Evolutionary conservation across 1,139 yeast genomes (phyloP).

Genomic region (Saccharomycopsis phalli): DNA sequence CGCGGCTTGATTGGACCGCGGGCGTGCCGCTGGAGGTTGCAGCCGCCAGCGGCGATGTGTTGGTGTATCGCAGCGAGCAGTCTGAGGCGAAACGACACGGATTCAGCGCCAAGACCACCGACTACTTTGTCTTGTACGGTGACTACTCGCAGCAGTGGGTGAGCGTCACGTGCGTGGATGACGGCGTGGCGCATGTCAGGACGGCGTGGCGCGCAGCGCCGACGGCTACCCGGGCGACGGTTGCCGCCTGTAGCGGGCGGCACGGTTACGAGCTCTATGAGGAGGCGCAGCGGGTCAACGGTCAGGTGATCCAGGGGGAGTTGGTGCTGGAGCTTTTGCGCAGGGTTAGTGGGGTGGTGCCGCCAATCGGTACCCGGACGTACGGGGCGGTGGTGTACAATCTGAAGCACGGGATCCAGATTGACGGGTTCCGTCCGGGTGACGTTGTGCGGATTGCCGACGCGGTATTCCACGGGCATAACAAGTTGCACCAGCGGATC

Average conservation of each 20-base stretch:
- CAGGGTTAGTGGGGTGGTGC: background rate
- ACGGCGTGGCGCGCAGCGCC: too few species aligned
- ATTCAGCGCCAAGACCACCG: background rate
- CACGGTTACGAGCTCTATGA: background rate
- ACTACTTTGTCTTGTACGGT: background rate
- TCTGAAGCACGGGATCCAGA: constrained; percentile 24
- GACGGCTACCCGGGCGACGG: too few species aligned
- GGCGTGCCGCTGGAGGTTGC: background rate
- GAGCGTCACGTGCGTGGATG: background rate
- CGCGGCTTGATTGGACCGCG: background rate
- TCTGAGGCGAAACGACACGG: background rate
- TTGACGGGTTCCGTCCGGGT: constrained; percentile 69
- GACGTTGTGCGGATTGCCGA: constrained; percentile 70
- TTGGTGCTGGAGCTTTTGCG: background rate
- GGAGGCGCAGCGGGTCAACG: background rate
- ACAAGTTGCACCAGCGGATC: constrained; percentile 44
- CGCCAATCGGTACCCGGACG: constrained; percentile 42
- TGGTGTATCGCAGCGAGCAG: background rate
- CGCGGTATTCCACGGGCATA: constrained; percentile 66
- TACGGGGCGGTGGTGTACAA: background rate
- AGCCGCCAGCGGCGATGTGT: background rate
- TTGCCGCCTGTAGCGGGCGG: background rate
- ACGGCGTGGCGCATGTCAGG: too few species aligned
- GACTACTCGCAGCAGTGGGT: background rate
- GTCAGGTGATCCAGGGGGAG: background rate